Base-by-base conservation (phyloP, 495 filamentous ascomycete species). In the Podospora bellae-mahoneyi region DNA sequence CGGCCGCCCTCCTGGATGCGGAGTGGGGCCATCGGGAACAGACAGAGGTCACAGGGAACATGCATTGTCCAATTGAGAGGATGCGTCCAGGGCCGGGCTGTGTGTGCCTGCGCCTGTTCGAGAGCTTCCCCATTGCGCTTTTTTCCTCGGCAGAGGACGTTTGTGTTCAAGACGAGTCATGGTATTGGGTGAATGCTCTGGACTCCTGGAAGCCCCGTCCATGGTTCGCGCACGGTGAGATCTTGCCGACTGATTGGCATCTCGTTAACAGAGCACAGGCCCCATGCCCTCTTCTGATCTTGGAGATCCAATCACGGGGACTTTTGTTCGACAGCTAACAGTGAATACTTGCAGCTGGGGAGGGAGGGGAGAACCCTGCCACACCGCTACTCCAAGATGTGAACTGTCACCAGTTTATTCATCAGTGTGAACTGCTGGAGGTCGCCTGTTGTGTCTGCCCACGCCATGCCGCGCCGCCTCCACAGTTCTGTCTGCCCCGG, bases 301-400 rank as follows among this genome's bases (percentile, higher is more conserved):
- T 39, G 34, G 13, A 48, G 39, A 48, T 13, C 39, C 39, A 48
- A 48, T 48, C 39, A 48, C 15, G 20, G 39, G 39, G 39, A 13
- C 39, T 48, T 48, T 48, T 48, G 39, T 23, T 48, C 39, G 39
- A 48, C 39, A 48, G 39, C 39, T 48, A 48, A 13, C 39, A 48
- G 1, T 48, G 39, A 48, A 48, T 10, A 48, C 13, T 48, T 48
- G 13, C 39, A 48, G 39, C 9, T 48, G 39, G 39, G 39, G 13
- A 30, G n/a, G 27, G 34, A 62, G 27, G 34, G 39, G 30, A 34
- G 19, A 28, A 62, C 60, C 39, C 60, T 62, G 60, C 60, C 60
- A 62, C 60, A 62, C 60, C 60, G 60, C 60, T 62, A 62, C 60
- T 62, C 39, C 27, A 13, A 34, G 20, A 62, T 28, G 60, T 34